A percentile compares a stretch with the other conserved stretches of the same genome.
phyloP scores from a whole-genome alignment of 768 basidiomycete genomes.

The Phanerodontia chrysosporium region DNA sequence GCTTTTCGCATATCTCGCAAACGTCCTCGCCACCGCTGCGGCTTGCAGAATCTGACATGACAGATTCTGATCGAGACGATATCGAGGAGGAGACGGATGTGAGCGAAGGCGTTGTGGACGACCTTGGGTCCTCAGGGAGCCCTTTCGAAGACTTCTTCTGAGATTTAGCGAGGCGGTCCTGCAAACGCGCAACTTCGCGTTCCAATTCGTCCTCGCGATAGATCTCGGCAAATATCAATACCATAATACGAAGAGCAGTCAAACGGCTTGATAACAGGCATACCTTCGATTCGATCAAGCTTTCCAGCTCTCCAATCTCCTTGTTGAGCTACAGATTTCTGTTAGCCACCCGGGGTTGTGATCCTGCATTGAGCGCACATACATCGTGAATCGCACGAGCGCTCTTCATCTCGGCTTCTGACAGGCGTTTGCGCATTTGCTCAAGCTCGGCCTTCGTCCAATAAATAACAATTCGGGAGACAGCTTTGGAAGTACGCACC shows the following conservation, averaged over 20 bases:
- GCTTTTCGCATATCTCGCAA: conserved; percentile 85
- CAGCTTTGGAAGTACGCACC: conserved; percentile 28
- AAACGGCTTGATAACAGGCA: not conserved
- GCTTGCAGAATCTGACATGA: not conserved
- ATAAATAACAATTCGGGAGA: not conserved
- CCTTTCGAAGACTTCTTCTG: conserved; percentile 60
- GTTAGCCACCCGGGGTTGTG: conserved; percentile 3
- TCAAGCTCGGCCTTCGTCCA: conserved; percentile 55
- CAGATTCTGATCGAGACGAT: conserved; percentile 11
- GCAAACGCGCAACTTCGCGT: conserved; percentile 72
- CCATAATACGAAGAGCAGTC: not conserved
- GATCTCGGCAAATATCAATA: conserved; percentile 54
- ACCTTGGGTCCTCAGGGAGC: conserved; percentile 26
- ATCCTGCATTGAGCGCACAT: conserved; percentile 18
- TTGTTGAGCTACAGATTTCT: conserved; percentile 63
- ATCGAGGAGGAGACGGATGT: conserved; percentile 14
- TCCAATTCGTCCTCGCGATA: conserved; percentile 73
- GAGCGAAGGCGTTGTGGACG: conserved; percentile 1
- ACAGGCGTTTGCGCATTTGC: conserved; percentile 62
- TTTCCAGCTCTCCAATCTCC: conserved; percentile 89
- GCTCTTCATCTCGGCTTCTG: conserved; percentile 72
- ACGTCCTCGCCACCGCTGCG: conserved; percentile 33
- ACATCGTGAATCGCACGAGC: conserved; percentile 68
- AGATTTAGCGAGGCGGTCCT: conserved; percentile 58
- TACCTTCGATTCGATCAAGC: conserved; percentile 92